Evolutionary conservation across 225 moss, liverwort and hornwort species (phyloP).

Genomic region (Polytrichum formosum): DNA sequence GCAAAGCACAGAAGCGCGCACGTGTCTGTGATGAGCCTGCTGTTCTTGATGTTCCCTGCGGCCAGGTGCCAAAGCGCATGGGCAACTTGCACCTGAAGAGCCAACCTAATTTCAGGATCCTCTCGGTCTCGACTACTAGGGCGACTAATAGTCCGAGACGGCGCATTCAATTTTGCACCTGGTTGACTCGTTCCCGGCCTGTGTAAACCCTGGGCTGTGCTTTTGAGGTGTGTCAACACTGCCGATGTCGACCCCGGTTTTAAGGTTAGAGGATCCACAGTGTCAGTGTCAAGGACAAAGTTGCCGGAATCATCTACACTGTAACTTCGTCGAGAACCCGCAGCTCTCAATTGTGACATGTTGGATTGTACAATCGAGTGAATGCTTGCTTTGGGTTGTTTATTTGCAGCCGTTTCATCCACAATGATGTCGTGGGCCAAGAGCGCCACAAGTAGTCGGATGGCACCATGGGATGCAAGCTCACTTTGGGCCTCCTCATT

Average conservation of each 20-base stretch:
- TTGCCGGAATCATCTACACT: not conserved
- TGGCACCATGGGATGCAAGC: constrained; percentile 77
- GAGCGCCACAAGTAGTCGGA: constrained; percentile 64
- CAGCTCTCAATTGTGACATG: constrained; percentile 46
- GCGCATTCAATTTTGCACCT: constrained; percentile 14
- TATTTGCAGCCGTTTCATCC: constrained; percentile 41
- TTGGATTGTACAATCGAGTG: constrained; percentile 56
- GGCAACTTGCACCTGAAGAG: constrained; percentile 72
- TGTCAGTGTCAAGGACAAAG: not conserved
- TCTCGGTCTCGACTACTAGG: constrained; percentile 67
- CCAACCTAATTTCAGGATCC: constrained; percentile 74
- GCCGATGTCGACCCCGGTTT: constrained; percentile 14
- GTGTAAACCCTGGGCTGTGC: constrained; percentile 3
- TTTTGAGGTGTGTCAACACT: constrained; percentile 36
- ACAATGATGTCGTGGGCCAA: constrained; percentile 68
- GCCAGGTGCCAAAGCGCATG: constrained; percentile 90
- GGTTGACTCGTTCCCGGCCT: constrained; percentile 15
- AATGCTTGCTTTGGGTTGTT: constrained; percentile 47
- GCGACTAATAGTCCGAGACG: constrained; percentile 29
- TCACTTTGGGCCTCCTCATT: constrained; percentile 69
- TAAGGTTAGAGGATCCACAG: not conserved
- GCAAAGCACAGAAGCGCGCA: constrained; percentile 91
- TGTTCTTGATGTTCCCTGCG: constrained; percentile 65
- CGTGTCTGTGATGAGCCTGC: constrained; percentile 92
- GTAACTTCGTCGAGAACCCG: not conserved